Base-by-base conservation (phyloP, 1,139 yeast species). In the Debaryomyces sp. region DNA sequence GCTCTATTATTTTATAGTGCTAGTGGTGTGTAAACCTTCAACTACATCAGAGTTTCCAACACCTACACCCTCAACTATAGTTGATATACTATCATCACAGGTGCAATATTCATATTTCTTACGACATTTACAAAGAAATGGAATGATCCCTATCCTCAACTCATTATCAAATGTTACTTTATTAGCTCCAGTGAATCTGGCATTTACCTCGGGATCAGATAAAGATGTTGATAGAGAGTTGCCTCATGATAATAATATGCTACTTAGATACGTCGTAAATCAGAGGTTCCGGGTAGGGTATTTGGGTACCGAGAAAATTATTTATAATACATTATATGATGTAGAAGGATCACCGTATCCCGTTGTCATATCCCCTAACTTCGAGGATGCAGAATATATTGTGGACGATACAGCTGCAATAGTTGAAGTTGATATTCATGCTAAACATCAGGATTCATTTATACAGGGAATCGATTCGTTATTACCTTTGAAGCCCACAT, bases 111-210 rank as follows among this genome's bases (percentile, higher is more conserved):
- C 96, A 23, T 77, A 78, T 45, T 83, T 92, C 50, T 68, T 92
- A 21, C 70, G 85, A 43, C 71, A 82, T 24, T 59, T 92, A 3
- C 97, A 92, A 62, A 70, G 79, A 44, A 73, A 77, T 41, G 95
- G 87, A 10, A 68, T 88, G 52, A 73, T 94, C 1, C 95, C 96
- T 1, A 67, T 71, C 30, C 66, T 94, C 44, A 92, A 90, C 63
- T 71, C 72, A 33, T 67, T 87, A 52, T 70, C 74, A 34, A 87
- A 91, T 62, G 78, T 86, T 46, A 90, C 98, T 0, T 68, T 92
- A 17, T 64, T 90, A 41, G 97, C 97, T 0, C 97, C 98, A 0
- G 79, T 89, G 15, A 90, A 92, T 67, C 84, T 87, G 58, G 97
- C 97, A 0, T 91, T 88, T 66, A 75, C 55, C 7, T 51, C 47